Percentiles rank a stretch among this genome's conserved stretches.
Conservation (phyloP, 177 flowering plant genomes). For the Tripterygium wilfordii region DNA sequence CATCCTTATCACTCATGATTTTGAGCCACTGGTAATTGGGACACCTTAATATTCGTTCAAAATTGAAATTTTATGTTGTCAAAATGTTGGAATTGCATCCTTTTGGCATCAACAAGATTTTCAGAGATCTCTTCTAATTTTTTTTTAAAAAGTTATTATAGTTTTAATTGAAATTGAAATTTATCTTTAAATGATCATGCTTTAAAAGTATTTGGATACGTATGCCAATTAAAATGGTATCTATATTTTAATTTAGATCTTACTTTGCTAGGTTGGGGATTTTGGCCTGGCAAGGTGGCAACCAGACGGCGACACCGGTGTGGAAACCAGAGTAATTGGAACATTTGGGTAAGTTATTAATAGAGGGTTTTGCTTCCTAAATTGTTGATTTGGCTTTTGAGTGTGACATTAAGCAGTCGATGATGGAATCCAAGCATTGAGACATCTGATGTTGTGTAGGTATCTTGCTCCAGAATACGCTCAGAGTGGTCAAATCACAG, state of each 20-base stretch:
- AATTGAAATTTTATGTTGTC: neutral
- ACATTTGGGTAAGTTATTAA: slow-evolving; percentile 43
- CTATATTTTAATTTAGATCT: neutral
- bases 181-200: neutral
- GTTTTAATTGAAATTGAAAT: neutral
- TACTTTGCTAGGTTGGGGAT: slow-evolving; percentile 45
- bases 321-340: slow-evolving; percentile 60
- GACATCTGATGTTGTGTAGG: slow-evolving; percentile 15
- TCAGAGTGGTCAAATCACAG: slow-evolving; percentile 63
- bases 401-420: too few relatives aligned
- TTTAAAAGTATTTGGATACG: too few relatives aligned
- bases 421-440: neutral
- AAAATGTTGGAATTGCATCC: neutral
- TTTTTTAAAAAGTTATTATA: too few relatives aligned
- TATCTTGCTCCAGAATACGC: slow-evolving; percentile 69
- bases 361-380: slow-evolving; percentile 2
- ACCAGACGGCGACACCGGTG: slow-evolving; percentile 61
- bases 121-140: too few relatives aligned
- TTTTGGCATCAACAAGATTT: too few relatives aligned
- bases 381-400: too few relatives aligned
- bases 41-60: neutral
- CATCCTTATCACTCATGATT: slow-evolving; percentile 61
- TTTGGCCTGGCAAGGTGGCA: slow-evolving; percentile 67
- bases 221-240: too few relatives aligned
- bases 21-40: slow-evolving; percentile 42